phyloP scores from a whole-genome alignment of 2,329 filamentous ascomycete species.

The Lasiodiplodia theobromae region DNA sequence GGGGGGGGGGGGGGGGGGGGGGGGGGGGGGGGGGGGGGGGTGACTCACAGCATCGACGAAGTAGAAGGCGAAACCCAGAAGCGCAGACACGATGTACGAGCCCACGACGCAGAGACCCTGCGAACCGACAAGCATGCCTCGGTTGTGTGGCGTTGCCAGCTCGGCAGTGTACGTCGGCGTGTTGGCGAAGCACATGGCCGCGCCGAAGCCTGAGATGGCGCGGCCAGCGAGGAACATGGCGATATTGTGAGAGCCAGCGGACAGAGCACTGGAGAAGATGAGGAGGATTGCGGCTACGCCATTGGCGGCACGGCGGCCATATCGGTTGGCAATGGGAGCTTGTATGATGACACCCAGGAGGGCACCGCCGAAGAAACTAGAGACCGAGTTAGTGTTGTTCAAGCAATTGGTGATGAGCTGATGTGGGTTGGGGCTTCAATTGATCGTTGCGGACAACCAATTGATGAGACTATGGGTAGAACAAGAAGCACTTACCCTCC shows the following conservation, averaged over 20 bases:
- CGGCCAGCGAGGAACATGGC: conserved; percentile 29
- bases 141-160: conserved; percentile 27
- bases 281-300: conserved; percentile 22
- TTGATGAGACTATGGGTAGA: background rate
- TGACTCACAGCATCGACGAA: background rate
- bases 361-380: conserved; percentile 36
- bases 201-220: conserved; percentile 27
- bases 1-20: no score
- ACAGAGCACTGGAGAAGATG: conserved; percentile 24
- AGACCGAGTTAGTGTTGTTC: conserved; percentile 4
- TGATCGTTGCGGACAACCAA: background rate
- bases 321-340: conserved; percentile 35
- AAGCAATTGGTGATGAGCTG: no score
- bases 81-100: conserved; percentile 80
- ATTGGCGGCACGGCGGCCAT: conserved; percentile 35
- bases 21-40: background rate
- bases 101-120: conserved; percentile 81
- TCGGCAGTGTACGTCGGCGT: conserved; percentile 29
- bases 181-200: conserved; percentile 28
- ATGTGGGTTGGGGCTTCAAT: no score
- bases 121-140: conserved; percentile 29
- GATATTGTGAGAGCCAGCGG: conserved; percentile 27
- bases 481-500: conserved; percentile 30
- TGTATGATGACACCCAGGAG: conserved; percentile 36
- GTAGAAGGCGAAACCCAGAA: conserved; percentile 56